These are phyloP conservation scores for Phytopythium aichiense DNA, from an alignment of 352 stramenopile genomes.

Conservation along the genomic window DNA sequence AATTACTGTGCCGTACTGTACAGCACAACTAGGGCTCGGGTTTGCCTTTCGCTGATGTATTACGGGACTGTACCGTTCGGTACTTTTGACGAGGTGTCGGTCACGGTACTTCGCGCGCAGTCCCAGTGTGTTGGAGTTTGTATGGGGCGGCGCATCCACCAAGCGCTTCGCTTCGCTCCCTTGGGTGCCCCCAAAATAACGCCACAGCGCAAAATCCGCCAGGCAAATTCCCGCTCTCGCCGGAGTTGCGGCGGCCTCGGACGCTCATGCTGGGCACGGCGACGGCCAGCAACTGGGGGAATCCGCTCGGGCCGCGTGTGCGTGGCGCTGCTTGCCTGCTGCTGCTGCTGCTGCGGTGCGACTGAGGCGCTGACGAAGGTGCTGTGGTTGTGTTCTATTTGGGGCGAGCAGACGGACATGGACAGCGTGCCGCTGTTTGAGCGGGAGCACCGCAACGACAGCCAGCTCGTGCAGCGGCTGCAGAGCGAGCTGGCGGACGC, in stretches of 20 bases:
- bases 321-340: slow-evolving; percentile 2
- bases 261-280: slow-evolving; percentile 33
- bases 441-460: slow-evolving; percentile 82
- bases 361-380: background rate
- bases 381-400: background rate
- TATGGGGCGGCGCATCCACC: background rate
- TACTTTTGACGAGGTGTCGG: background rate
- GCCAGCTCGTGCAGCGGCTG: slow-evolving; percentile 75
- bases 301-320: slow-evolving; percentile 35
- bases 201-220: background rate
- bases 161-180: background rate
- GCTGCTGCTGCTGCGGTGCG: background rate
- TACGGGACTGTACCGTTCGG: background rate
- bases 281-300: slow-evolving; percentile 43
- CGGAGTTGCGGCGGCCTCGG: background rate
- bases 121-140: background rate
- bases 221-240: background rate
- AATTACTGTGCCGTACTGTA: background rate
- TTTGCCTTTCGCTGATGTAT: background rate
- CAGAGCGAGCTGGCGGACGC: slow-evolving; percentile 83
- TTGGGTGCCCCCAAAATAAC: background rate
- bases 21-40: background rate
- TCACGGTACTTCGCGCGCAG: background rate
- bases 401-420: slow-evolving; percentile 50
- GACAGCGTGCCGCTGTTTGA: slow-evolving; percentile 83